Percentiles rank a stretch among this genome's conserved stretches.
Conservation (phyloP, 2,329 filamentous ascomycete species). For the Xylaria sp. region DNA sequence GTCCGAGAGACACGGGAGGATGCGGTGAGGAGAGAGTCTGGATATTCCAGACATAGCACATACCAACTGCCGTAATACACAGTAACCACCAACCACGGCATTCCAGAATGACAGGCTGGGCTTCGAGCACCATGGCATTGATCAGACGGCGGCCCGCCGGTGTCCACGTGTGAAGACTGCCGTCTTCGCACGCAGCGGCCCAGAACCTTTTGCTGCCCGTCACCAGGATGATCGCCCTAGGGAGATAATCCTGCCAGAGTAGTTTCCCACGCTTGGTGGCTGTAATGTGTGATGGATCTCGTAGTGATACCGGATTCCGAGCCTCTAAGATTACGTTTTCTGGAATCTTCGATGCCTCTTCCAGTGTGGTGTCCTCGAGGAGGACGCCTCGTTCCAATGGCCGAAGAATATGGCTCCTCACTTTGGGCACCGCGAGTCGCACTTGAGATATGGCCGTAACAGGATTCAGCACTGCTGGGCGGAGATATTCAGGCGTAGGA, state of each 20-base stretch:
- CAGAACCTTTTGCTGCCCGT: constrained; percentile 92
- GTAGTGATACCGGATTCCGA: constrained; percentile 76
- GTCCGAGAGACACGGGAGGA: constrained; percentile 86
- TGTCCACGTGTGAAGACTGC: constrained; percentile 88
- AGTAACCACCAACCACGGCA: constrained; percentile 88
- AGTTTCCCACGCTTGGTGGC: constrained; percentile 80
- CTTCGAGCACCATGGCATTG: constrained; percentile 85
- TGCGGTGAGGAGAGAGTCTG: constrained; percentile 83
- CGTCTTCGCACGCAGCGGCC: constrained; percentile 92
- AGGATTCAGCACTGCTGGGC: constrained; percentile 86
- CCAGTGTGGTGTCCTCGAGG: constrained; percentile 56
- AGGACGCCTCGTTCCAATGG: constrained; percentile 74
- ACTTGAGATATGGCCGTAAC: constrained; percentile 81
- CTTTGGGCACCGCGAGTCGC: constrained; percentile 83
- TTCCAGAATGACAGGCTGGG: constrained; percentile 92
- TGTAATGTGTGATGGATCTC: constrained; percentile 84
- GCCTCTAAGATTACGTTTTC: constrained; percentile 86
- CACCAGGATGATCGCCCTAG: constrained; percentile 83
- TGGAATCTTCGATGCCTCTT: constrained; percentile 66
- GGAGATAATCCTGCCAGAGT: constrained; percentile 94
- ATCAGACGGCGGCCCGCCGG: constrained; percentile 85
- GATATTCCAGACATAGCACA: constrained; percentile 94
- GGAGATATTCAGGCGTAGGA: constrained; percentile 80
- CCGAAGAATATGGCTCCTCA: constrained; percentile 81
- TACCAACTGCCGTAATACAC: constrained; percentile 84